Base-by-base conservation (phyloP, 2,329 filamentous ascomycete genomes). In the Colletotrichum sp. region DNA sequence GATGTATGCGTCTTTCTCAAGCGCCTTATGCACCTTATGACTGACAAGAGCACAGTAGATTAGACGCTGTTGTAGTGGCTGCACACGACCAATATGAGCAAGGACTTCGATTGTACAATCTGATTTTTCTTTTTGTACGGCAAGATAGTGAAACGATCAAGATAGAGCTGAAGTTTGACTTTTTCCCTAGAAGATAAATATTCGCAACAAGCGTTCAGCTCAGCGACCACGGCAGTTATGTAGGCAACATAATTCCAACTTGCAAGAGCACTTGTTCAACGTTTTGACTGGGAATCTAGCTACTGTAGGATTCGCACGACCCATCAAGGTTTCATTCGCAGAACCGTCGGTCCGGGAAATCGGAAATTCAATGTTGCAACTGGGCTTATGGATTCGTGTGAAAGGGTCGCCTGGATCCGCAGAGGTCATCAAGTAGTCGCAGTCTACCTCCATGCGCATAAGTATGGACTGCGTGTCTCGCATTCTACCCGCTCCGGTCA, bases 241-340 rank as follows among this genome's bases (percentile, higher is more conserved):
- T 13, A 21, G n/a, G n/a, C n/a, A 49, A 21, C 1, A 0, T 21
- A 1, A 49, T 12, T 49, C 2, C n/a, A 49, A 21, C n/a, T 12
- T 49, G 44, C n/a, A 49, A 49, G 44, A 49, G 44, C 44, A 8
- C n/a, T 0, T 21, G 0, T 21, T 13, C 0, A 49, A 8, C 6
- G 44, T 0, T 13, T 49, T 49, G 10, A 21, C 44, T 21, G 6
- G 12, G n/a, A 49, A 4, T 0, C 44, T 21, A 21, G 44, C 3
- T 49, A 7, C 10, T 21, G 44, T 49, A 49, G n/a, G 2, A 21
- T 13, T 49, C n/a, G 39, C 44, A 49, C 4, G n/a, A 13, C n/a
- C n/a, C 9, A 49, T 7, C 44, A 49, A 49, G n/a, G n/a, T 21
- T 49, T 21, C 12, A 21, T 21, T 21, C n/a, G 44, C 3, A 49